Evolutionary conservation across 345 rosid genomes (phyloP), one percentile per base, ranked within the genome.

Genomic region (Sisymbrium irio): DNA sequence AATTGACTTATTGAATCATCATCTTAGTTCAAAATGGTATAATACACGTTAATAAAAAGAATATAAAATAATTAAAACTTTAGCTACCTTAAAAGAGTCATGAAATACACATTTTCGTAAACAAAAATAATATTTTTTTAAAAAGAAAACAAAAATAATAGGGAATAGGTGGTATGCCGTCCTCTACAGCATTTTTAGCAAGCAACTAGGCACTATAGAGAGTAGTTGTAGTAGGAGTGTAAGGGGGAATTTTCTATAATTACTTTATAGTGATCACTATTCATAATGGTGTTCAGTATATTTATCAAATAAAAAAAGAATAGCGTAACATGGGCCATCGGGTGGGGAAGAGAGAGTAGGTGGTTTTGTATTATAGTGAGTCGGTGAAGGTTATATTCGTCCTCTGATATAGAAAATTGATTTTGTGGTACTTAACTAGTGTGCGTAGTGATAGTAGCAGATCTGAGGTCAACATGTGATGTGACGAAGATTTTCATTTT

Each of bases 311-410:
- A 6, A 50, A 51, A 22, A 22, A 42, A 6, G 12, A 55, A 67
- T 18, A 35, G 6, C 44, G 5, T 12, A 41, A 64, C 39, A 61
- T 63, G 64, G 57, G 40, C 30, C 37, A 62, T 62, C 18, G n/a
- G 5, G 7, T 35, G 60, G 51, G 40, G 59, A 56, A 9, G 65
- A 69, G 65, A 69, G 76, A 77, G 76, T 77, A 10, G 80, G 76
- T 77, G 47, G 46, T 17, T 46, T 55, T 76, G 80, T 70, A 57
- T 46, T 22, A 64, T 37, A 63, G 44, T 47, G 71, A 71, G 80
- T 77, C 40, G 76, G 76, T 77, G 72, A 69, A 35, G 80, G 80
- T 57, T 40, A 71, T 5, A 62, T 64, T 70, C 20, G 75, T 76
- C 69, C 30, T 49, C 69, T 37, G 15, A 2, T 5, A 0, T 13